phyloP scores from a whole-genome alignment of 306 rosid genomes.

The Rosa rugosa region DNA sequence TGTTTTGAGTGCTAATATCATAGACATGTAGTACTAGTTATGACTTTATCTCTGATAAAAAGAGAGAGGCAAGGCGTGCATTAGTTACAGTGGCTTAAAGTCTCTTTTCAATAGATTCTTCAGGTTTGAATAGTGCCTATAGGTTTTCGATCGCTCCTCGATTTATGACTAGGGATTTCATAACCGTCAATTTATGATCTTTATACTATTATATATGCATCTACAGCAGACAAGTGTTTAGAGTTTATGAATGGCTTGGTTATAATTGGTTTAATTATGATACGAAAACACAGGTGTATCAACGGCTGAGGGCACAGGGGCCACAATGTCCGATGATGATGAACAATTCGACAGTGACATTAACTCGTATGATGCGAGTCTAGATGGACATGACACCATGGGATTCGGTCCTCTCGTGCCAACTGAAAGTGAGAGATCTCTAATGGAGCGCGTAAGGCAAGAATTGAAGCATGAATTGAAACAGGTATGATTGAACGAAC shows the following conservation, averaged over 20 bases:
- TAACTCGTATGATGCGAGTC: constrained; percentile 61
- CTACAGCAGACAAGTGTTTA: not conserved
- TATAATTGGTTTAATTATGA: not conserved
- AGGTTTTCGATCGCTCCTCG: not conserved
- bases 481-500: constrained; percentile 46
- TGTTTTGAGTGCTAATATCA: constrained; percentile 1
- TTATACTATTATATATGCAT: not conserved
- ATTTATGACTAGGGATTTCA: not conserved
- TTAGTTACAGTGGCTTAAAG: not conserved
- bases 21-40: not conserved
- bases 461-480: constrained; percentile 79
- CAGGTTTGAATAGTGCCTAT: not conserved
- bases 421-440: constrained; percentile 84
- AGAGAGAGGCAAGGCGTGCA: not conserved
- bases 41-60: not conserved
- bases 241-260: not conserved
- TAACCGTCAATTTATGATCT: not conserved
- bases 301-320: constrained; percentile 83
- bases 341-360: constrained; percentile 75
- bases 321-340: constrained; percentile 91
- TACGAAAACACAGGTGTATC: constrained; percentile 59
- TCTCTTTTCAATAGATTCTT: not conserved
- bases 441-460: constrained; percentile 92
- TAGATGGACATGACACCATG: constrained; percentile 69
- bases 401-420: constrained; percentile 92